Conservation (phyloP, 495 filamentous ascomycete genomes). For the Penicillium soppii region DNA sequence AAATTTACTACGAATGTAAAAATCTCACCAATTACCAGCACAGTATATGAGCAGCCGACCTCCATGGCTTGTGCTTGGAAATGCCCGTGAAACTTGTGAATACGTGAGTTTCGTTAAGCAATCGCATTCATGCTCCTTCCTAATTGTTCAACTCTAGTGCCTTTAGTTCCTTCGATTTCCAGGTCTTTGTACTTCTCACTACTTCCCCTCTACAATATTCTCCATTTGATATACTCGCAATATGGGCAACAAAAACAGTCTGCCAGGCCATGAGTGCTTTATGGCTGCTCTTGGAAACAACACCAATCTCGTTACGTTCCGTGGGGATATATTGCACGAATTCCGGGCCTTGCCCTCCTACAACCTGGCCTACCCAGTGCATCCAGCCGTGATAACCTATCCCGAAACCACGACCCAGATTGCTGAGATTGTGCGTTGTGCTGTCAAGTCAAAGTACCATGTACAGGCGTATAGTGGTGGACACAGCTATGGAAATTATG, state of each 20-base stretch:
- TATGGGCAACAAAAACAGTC: slow-evolving; percentile 13
- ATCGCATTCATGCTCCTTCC: not conserved
- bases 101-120: not conserved
- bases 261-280: slow-evolving; percentile 16
- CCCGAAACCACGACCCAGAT: slow-evolving; percentile 59
- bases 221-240: not conserved
- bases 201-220: not conserved
- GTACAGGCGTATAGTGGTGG: slow-evolving; percentile 71
- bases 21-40: too few species aligned
- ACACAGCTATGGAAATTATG: slow-evolving; percentile 66
- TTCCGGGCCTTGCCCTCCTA: slow-evolving; percentile 34
- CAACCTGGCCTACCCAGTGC: slow-evolving; percentile 62
- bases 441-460: slow-evolving; percentile 48
- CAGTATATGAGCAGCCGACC: not conserved
- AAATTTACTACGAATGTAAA: too few species aligned
- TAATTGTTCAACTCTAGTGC: not conserved
- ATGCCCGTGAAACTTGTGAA: too few species aligned
- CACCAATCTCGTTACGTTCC: slow-evolving; percentile 20
- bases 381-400: slow-evolving; percentile 60
- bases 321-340: slow-evolving; percentile 17
- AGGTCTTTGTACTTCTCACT: not conserved
- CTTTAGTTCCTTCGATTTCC: not conserved
- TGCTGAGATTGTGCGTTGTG: slow-evolving; percentile 58
- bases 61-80: too few species aligned
- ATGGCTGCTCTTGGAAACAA: slow-evolving; percentile 22